phyloP scores from a whole-genome alignment of 176 grass and related monocot genomes.

The Eragrostis curvula region DNA sequence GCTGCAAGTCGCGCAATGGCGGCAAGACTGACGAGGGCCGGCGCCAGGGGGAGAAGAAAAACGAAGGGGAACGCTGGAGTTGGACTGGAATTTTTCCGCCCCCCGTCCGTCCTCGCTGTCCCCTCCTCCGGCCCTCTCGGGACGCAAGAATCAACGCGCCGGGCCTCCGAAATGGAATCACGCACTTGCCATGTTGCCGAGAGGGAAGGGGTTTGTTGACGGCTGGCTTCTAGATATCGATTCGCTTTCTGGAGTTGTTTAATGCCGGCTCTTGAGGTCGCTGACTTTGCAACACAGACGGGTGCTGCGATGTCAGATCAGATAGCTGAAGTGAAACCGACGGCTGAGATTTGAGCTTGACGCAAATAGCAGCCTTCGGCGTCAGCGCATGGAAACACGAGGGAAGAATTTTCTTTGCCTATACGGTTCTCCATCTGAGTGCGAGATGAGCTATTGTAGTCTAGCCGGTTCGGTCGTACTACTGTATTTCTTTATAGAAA shows the following conservation, averaged over 20 bases:
- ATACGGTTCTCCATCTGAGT: too few species aligned
- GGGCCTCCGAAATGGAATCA: not conserved
- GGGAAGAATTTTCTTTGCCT: not conserved
- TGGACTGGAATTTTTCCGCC: not conserved
- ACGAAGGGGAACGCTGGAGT: not conserved
- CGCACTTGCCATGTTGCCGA: not conserved
- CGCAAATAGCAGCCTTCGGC: not conserved
- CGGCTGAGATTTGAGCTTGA: not conserved
- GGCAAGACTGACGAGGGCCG: not conserved
- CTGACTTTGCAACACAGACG: not conserved
- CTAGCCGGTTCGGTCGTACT: too few species aligned
- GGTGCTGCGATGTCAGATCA: not conserved
- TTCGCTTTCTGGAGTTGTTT: not conserved
- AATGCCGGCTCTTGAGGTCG: not conserved
- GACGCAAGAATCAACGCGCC: constrained; percentile 1
- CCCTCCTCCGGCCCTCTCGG: not conserved
- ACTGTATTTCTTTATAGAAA: too few species aligned
- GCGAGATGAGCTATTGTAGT: too few species aligned
- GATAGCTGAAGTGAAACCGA: not conserved
- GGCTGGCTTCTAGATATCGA: not conserved
- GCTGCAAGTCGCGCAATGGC: constrained; percentile 26
- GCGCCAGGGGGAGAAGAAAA: not conserved
- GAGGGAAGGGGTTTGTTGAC: not conserved
- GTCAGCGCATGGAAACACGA: not conserved
- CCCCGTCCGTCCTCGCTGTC: not conserved